These are phyloP conservation scores for Lycium ferocissimum DNA, from an alignment of 257 asterid species.

Conservation along the genomic window DNA sequence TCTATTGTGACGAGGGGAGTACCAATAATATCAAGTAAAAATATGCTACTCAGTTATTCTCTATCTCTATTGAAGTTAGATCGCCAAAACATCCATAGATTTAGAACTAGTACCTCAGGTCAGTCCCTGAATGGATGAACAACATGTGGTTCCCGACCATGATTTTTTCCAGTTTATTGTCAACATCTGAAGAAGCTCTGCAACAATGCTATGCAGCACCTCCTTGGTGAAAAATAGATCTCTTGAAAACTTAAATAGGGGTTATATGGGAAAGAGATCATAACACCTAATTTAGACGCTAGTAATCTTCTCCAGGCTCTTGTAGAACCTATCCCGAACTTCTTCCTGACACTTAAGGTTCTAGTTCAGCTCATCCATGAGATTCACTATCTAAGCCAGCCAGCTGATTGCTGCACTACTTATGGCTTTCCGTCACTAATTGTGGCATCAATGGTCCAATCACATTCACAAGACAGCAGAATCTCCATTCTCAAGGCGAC, in stretches of 20 bases:
- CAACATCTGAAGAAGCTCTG: conserved; percentile 14
- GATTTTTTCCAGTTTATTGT: conserved; percentile 1
- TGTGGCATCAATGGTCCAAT: neutral
- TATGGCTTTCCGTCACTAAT: conserved; percentile 25
- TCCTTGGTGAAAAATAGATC: neutral
- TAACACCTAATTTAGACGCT: neutral
- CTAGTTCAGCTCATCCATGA: conserved; percentile 31
- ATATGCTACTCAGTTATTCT: conserved; percentile 14
- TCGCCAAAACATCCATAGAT: conserved; percentile 28
- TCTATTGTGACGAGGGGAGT: conserved; percentile 44
- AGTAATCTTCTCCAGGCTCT: neutral
- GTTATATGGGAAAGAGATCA: neutral
- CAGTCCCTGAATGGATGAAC: neutral
- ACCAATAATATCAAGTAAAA: conserved; percentile 41
- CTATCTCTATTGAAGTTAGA: conserved; percentile 30
- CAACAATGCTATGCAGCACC: neutral
- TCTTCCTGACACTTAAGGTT: conserved; percentile 2
- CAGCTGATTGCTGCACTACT: conserved; percentile 27
- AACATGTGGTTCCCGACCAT: neutral
- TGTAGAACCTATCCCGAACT: neutral
- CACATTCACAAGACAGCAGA: conserved; percentile 17
- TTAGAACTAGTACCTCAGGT: conserved; percentile 3
- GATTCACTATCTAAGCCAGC: neutral
- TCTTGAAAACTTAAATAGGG: conserved; percentile 1
- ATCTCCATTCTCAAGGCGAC: conserved; percentile 46